A percentile compares a stretch with the other conserved stretches of the same genome.
Conservation (phyloP, 164 flowering plant genomes). For the Berberis vulgaris region DNA sequence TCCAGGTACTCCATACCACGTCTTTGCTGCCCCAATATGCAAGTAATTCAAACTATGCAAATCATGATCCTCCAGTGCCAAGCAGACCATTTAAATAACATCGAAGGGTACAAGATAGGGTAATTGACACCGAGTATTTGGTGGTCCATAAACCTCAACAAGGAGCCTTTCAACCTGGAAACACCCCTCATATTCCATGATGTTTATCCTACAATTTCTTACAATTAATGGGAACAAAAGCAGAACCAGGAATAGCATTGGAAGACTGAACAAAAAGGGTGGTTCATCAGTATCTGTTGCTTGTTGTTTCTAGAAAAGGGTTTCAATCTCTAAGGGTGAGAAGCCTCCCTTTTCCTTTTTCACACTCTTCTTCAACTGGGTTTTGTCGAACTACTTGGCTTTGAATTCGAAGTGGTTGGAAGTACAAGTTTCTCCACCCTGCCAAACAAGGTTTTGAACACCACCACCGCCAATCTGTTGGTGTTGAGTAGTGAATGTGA, state of each 20-base stretch:
- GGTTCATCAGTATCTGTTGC: constrained; percentile 69
- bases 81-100: constrained; percentile 99
- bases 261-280: constrained; percentile 80
- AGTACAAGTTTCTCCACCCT: constrained; percentile 80
- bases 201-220: constrained; percentile 53
- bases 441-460: constrained; percentile 90
- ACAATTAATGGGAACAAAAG: constrained; percentile 36
- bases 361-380: constrained; percentile 35
- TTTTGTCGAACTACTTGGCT: constrained; percentile 69
- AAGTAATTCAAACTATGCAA: constrained; percentile 90
- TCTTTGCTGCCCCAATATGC: constrained; percentile 90
- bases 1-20: constrained; percentile 96
- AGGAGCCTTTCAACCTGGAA: constrained; percentile 65
- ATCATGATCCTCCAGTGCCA: constrained; percentile 99
- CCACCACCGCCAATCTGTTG: constrained; percentile 97
- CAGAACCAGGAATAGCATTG: constrained; percentile 96
- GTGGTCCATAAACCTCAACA: constrained; percentile 96
- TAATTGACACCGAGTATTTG: constrained; percentile 96
- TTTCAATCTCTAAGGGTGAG: constrained; percentile 61
- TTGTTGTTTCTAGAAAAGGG: constrained; percentile 68
- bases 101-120: constrained; percentile 87
- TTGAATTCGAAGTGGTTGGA: constrained; percentile 70
- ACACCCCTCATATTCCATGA: constrained; percentile 94
- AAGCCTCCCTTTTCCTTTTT: constrained; percentile 28
- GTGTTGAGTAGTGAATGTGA: constrained; percentile 84